These are phyloP conservation scores for Lactarius akahatsu DNA, from an alignment of 768 basidiomycete species.

Conservation along the genomic window DNA sequence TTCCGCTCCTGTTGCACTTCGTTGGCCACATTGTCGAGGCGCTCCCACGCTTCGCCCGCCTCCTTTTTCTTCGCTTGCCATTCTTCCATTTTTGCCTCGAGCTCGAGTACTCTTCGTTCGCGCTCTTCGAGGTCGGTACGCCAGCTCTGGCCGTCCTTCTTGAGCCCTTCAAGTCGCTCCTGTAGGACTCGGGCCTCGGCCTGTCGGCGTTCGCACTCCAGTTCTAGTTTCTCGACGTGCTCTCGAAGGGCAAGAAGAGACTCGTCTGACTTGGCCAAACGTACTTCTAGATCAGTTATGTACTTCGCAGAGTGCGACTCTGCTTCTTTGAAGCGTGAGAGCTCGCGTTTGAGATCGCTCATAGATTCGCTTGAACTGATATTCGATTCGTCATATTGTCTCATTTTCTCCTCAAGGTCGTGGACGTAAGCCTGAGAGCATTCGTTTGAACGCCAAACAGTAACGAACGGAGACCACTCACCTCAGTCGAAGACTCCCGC, in stretches of 20 bases:
- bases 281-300: conserved; percentile 82
- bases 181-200: conserved; percentile 72
- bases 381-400: conserved; percentile 76
- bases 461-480: conserved; percentile 37
- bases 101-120: conserved; percentile 68
- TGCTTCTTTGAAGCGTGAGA: conserved; percentile 70
- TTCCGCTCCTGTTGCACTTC: conserved; percentile 71
- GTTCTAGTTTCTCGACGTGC: conserved; percentile 74
- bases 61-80: conserved; percentile 73
- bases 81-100: conserved; percentile 77
- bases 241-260: conserved; percentile 66
- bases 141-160: conserved; percentile 78
- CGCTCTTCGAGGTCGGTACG: conserved; percentile 80
- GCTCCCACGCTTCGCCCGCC: conserved; percentile 61
- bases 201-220: conserved; percentile 69
- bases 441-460: conserved; percentile 26
- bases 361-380: conserved; percentile 75
- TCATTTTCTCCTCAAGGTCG: conserved; percentile 91
- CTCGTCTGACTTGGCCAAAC: conserved; percentile 76
- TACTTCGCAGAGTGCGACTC: conserved; percentile 75
- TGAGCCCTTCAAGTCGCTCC: conserved; percentile 62
- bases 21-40: conserved; percentile 65
- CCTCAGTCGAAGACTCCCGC: conserved; percentile 90
- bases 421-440: conserved; percentile 79
- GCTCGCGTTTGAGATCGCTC: conserved; percentile 80